These are phyloP conservation scores for Grosmannia serpens DNA, from an alignment of 2,329 filamentous ascomycete genomes.

Conservation along the genomic window DNA sequence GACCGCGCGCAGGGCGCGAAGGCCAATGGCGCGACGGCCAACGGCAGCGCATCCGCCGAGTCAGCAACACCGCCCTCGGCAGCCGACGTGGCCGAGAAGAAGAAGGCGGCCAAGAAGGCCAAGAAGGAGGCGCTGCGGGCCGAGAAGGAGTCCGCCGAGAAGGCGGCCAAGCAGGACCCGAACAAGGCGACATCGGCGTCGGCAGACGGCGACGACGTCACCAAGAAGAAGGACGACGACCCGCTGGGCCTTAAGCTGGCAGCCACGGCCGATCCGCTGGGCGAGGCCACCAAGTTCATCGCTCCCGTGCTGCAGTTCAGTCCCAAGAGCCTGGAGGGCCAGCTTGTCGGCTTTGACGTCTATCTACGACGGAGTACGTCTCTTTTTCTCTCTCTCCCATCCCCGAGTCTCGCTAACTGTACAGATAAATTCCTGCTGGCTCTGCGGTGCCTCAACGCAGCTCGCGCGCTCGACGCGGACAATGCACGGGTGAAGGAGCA, in stretches of 20 bases:
- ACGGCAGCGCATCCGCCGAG: conserved; percentile 31
- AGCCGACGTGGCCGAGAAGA: conserved; percentile 54
- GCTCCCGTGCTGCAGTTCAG: conserved; percentile 70
- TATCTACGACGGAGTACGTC: conserved; percentile 70
- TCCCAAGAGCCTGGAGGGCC: conserved; percentile 68
- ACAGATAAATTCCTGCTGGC: conserved; percentile 80
- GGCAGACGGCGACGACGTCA: conserved; percentile 38
- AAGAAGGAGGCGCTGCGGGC: conserved; percentile 56
- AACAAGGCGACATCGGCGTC: conserved; percentile 60
- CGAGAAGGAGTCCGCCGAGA: conserved; percentile 70
- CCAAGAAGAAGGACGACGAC: conserved; percentile 84
- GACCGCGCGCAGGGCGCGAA: conserved; percentile 45
- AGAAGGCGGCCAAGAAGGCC: conserved; percentile 84
- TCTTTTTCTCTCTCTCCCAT: background rate
- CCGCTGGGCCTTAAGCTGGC: conserved; percentile 72
- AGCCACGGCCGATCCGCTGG: conserved; percentile 70
- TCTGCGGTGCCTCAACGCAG: conserved; percentile 70
- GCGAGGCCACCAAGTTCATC: conserved; percentile 80
- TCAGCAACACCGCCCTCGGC: conserved; percentile 25
- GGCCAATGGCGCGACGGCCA: conserved; percentile 38
- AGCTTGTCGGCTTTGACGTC: conserved; percentile 82
- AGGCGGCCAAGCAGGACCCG: conserved; percentile 68
- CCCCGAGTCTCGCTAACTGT: background rate
- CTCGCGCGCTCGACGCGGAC: conserved; percentile 54
- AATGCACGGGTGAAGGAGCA: conserved; percentile 69